A percentile compares a stretch with the other conserved stretches of the same genome.
These are phyloP conservation scores for Anastatica hierochuntica DNA, from an alignment of 345 rosid species.

Conservation along the genomic window DNA sequence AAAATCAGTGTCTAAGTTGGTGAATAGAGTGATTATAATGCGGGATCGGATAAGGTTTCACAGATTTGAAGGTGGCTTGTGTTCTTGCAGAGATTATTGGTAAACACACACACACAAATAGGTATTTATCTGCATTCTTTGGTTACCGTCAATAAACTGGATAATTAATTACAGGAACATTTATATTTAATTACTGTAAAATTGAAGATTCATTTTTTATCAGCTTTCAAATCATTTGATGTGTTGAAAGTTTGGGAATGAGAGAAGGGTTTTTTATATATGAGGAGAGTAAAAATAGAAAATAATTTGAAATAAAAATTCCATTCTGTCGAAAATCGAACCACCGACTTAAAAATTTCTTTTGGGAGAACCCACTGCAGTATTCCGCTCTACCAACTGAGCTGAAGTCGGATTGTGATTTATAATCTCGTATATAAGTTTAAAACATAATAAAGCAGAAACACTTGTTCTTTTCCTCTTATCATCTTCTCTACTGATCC, in stretches of 20 bases:
- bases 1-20: slow-evolving; percentile 47
- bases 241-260: too few species aligned
- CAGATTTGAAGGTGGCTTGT: slow-evolving; percentile 46
- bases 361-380: slow-evolving; percentile 56
- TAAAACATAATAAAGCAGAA: too few species aligned
- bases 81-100: slow-evolving; percentile 38
- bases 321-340: neutral
- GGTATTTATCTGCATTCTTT: neutral
- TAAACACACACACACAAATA: neutral
- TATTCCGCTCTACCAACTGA: slow-evolving; percentile 99
- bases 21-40: slow-evolving; percentile 50
- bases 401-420: slow-evolving; percentile 80
- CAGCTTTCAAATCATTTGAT: too few species aligned
- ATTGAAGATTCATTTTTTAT: too few species aligned
- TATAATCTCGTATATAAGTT: too few species aligned
- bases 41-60: slow-evolving; percentile 83
- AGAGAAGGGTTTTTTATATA: too few species aligned
- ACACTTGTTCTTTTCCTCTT: too few species aligned
- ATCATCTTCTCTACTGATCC: slow-evolving; percentile 10
- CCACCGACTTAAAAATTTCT: neutral
- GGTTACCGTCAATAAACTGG: neutral
- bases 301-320: neutral
- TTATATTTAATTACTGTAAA: too few species aligned
- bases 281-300: neutral
- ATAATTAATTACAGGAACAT: neutral